Percentiles rank a stretch among this genome's conserved stretches.
Evolutionary conservation across 306 rosid genomes (phyloP).

Genomic region (Vigna reflexopilosa): DNA sequence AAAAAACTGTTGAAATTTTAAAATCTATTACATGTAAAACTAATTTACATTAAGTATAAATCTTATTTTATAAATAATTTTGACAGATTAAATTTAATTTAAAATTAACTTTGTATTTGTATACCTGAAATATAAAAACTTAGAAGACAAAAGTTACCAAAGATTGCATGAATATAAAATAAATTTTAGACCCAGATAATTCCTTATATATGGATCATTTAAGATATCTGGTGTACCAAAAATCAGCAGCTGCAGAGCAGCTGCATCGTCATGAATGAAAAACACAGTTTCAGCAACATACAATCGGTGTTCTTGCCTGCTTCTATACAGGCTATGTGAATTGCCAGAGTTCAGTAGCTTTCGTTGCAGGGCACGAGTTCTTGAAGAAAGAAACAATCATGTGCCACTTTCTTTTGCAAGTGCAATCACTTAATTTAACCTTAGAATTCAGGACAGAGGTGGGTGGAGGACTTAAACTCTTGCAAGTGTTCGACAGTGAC

Average conservation of each 20-base stretch:
- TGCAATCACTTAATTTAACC: constrained; percentile 35
- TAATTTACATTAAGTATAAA: no score
- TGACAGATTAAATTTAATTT: no score
- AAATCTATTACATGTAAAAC: no score
- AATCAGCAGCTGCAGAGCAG: neutral
- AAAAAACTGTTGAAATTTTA: no score
- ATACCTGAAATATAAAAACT: no score
- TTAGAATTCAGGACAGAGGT: constrained; percentile 43
- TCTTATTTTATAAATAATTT: no score
- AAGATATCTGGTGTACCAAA: constrained; percentile 10
- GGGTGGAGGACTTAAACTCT: constrained; percentile 55
- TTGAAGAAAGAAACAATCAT: constrained; percentile 16
- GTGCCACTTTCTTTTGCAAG: constrained; percentile 25
- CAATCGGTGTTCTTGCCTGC: constrained; percentile 32
- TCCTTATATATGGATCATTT: neutral
- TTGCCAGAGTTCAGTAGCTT: constrained; percentile 18
- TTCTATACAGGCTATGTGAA: constrained; percentile 22
- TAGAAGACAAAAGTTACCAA: no score
- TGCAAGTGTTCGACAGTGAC: constrained; percentile 49
- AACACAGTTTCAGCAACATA: constrained; percentile 27
- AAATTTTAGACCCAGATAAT: neutral
- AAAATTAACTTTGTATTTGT: no score
- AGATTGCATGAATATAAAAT: neutral
- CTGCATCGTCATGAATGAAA: constrained; percentile 16
- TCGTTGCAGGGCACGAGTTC: neutral